Percentiles rank a stretch among this genome's conserved stretches.
Conservation (phyloP, 495 filamentous ascomycete genomes). For the Aspergillus wentii region DNA sequence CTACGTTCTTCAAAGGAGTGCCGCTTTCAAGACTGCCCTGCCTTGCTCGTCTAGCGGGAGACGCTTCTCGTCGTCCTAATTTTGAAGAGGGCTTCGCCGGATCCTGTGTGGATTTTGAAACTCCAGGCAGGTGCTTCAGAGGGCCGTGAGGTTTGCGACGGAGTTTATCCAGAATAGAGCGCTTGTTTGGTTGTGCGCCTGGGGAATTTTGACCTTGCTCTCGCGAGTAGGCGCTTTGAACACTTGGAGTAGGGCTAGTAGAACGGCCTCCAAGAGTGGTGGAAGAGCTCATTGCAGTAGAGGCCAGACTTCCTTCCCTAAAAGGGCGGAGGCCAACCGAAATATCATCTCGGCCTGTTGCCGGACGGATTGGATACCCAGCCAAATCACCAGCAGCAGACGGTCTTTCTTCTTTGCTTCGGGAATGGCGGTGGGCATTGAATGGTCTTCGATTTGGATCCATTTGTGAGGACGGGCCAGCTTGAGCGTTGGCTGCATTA, state of each 20-base stretch:
- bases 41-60: conserved; percentile 35
- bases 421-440: conserved; percentile 67
- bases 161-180: conserved; percentile 62
- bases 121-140: conserved; percentile 51
- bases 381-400: conserved; percentile 43
- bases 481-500: conserved; percentile 22
- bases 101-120: conserved; percentile 47
- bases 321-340: conserved; percentile 46
- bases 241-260: conserved; percentile 72
- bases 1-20: conserved; percentile 16
- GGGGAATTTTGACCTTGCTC: conserved; percentile 56
- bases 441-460: conserved; percentile 55
- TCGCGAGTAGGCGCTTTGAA: conserved; percentile 47
- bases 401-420: conserved; percentile 67
- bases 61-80: conserved; percentile 44
- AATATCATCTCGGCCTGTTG: conserved; percentile 67
- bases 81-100: conserved; percentile 34
- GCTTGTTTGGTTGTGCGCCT: conserved; percentile 52
- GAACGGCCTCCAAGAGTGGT: conserved; percentile 50
- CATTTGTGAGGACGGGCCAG: too few relatives aligned
- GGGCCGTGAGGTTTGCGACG: conserved; percentile 47
- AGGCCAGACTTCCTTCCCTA: conserved; percentile 37
- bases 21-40: conserved; percentile 40
- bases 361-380: conserved; percentile 48
- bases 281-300: conserved; percentile 42